Evolutionary conservation across 2,329 filamentous ascomycete genomes (phyloP).

Genomic region (Phyllosticta citribraziliensis): DNA sequence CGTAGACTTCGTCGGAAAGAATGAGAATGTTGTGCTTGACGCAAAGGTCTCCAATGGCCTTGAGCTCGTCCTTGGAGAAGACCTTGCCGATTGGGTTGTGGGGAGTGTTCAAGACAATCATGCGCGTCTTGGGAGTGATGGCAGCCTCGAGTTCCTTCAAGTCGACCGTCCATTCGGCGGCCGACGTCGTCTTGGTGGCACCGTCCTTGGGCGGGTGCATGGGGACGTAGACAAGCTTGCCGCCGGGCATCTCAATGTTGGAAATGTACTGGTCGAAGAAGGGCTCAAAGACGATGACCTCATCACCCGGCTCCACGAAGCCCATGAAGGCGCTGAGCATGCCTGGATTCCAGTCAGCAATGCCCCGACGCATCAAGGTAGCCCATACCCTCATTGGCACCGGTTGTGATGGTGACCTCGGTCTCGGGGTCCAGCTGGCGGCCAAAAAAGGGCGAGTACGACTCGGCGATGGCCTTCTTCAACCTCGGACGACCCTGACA

Average conservation of each 20-base stretch:
- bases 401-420: slow-evolving; percentile 90
- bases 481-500: slow-evolving; percentile 68
- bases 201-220: slow-evolving; percentile 80
- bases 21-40: slow-evolving; percentile 93
- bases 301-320: slow-evolving; percentile 87
- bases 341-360: slow-evolving; percentile 33
- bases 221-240: slow-evolving; percentile 91
- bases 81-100: slow-evolving; percentile 98
- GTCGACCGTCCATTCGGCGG: slow-evolving; percentile 80
- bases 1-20: slow-evolving; percentile 65
- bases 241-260: slow-evolving; percentile 97
- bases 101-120: slow-evolving; percentile 85
- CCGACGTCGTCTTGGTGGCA: slow-evolving; percentile 67
- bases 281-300: slow-evolving; percentile 96
- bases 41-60: slow-evolving; percentile 76
- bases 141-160: slow-evolving; percentile 71
- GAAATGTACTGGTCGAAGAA: slow-evolving; percentile 99
- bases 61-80: slow-evolving; percentile 72
- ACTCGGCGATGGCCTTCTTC: slow-evolving; percentile 84
- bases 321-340: slow-evolving; percentile 98
- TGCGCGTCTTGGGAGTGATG: slow-evolving; percentile 81
- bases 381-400: slow-evolving; percentile 61
- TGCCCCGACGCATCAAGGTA: neutral
- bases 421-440: slow-evolving; percentile 74
- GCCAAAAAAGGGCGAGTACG: slow-evolving; percentile 85